Evolutionary conservation across 179 eudicot genomes (phyloP).

Genomic region (Carnegiea gigantea): DNA sequence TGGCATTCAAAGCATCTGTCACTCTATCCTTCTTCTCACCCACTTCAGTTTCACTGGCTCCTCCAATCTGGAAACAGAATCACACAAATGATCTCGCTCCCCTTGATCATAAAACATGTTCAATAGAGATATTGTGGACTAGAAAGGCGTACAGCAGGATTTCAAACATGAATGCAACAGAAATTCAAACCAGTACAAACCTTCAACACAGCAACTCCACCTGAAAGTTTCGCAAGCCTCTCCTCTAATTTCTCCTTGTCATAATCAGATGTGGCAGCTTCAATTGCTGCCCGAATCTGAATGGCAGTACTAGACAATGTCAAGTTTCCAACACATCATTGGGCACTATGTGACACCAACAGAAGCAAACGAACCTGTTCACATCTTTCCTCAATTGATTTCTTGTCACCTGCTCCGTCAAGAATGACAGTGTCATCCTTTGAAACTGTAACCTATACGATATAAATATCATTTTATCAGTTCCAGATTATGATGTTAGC

Average conservation of each 20-base stretch:
- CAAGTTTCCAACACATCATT: not conserved
- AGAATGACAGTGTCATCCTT: constrained; percentile 90
- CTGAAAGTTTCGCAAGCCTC: constrained; percentile 92
- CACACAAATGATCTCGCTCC: not conserved
- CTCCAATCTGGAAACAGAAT: constrained; percentile 66
- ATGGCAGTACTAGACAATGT: not conserved
- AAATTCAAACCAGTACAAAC: constrained; percentile 26
- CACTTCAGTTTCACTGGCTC: constrained; percentile 97
- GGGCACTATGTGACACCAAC: not conserved
- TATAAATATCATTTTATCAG: not conserved
- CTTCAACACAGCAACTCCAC: constrained; percentile 97
- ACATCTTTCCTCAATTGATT: constrained; percentile 82
- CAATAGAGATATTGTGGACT: not conserved
- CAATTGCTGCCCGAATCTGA: constrained; percentile 78
- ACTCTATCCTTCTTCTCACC: constrained; percentile 97
- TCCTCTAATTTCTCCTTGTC: constrained; percentile 93
- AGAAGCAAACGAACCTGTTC: constrained; percentile 57
- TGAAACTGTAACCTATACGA: constrained; percentile 63
- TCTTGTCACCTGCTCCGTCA: constrained; percentile 94
- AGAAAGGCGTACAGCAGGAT: not conserved
- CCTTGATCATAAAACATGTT: not conserved
- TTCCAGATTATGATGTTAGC: not conserved
- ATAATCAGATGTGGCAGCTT: constrained; percentile 76
- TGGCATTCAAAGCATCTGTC: constrained; percentile 93
- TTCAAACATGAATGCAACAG: not conserved